phyloP scores from a whole-genome alignment of 257 asterid species.

The Gardenia jasminoides region DNA sequence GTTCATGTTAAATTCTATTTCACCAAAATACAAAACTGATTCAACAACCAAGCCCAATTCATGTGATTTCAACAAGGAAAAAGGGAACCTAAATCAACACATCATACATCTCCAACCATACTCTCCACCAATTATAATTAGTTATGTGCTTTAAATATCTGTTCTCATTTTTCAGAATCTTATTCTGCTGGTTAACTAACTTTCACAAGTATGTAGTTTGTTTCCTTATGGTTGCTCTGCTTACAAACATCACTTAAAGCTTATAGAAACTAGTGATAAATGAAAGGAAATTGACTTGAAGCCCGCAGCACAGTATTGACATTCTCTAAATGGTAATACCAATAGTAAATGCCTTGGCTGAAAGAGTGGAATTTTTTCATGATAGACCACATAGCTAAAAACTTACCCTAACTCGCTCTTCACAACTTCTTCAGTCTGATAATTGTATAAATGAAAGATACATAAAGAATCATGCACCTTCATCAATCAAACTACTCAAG shows the following conservation, averaged over 20 bases:
- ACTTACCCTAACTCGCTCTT: background rate
- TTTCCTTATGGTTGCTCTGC: background rate
- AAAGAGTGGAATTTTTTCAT: background rate
- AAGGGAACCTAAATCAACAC: too few species aligned
- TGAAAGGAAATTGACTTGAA: background rate
- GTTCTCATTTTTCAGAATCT: too few species aligned
- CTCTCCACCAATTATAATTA: background rate
- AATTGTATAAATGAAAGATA: background rate
- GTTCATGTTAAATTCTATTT: too few species aligned
- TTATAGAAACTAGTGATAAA: background rate
- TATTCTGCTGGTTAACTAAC: background rate
- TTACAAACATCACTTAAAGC: background rate
- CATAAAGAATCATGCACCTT: background rate
- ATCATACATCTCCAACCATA: background rate
- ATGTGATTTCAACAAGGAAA: too few species aligned
- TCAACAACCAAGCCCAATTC: too few species aligned
- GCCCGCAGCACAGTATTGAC: background rate
- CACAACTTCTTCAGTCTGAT: background rate
- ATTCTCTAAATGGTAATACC: background rate
- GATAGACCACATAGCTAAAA: background rate
- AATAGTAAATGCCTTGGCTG: background rate
- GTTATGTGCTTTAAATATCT: background rate
- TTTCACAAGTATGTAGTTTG: background rate
- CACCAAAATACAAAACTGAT: too few species aligned
- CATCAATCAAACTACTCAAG: background rate